These are phyloP conservation scores for Corylus heterophylla DNA, from an alignment of 306 rosid species.

Conservation along the genomic window DNA sequence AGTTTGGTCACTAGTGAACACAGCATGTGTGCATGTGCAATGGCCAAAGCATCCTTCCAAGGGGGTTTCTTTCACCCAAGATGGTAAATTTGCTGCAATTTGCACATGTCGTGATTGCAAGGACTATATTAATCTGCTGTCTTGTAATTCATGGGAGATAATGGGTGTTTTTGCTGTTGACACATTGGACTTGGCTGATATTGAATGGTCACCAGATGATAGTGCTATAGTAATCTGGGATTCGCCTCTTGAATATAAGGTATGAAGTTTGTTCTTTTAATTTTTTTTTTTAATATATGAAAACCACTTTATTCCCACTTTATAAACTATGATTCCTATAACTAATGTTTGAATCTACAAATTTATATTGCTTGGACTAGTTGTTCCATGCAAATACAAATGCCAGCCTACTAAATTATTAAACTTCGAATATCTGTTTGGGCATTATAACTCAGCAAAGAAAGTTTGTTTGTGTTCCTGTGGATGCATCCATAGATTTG, in stretches of 20 bases:
- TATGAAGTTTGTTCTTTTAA: constrained; percentile 21
- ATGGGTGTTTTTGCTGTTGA: constrained; percentile 91
- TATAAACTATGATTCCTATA: not conserved
- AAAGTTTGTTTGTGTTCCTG: not conserved
- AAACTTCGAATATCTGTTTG: not conserved
- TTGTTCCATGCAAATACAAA: not conserved
- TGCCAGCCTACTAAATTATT: not conserved
- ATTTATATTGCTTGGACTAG: not conserved
- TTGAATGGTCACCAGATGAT: constrained; percentile 99
- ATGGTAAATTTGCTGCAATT: constrained; percentile 91
- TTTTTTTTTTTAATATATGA: constrained; percentile 7
- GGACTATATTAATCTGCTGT: constrained; percentile 79
- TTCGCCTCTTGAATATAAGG: constrained; percentile 96
- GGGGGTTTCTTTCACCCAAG: constrained; percentile 90
- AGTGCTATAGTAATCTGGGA: constrained; percentile 97
- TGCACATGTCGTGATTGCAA: constrained; percentile 97
- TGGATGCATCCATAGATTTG: not conserved
- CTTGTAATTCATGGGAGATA: constrained; percentile 95
- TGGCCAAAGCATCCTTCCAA: constrained; percentile 94
- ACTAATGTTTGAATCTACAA: not conserved
- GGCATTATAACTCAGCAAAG: not conserved
- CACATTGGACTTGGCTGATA: constrained; percentile 87
- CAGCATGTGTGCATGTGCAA: constrained; percentile 94
- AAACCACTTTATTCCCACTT: not conserved
- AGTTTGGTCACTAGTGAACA: constrained; percentile 93